Evolutionary conservation across 257 asterid genomes (phyloP), one percentile per base, ranked within the genome.

Genomic region (Coffea canephora): DNA sequence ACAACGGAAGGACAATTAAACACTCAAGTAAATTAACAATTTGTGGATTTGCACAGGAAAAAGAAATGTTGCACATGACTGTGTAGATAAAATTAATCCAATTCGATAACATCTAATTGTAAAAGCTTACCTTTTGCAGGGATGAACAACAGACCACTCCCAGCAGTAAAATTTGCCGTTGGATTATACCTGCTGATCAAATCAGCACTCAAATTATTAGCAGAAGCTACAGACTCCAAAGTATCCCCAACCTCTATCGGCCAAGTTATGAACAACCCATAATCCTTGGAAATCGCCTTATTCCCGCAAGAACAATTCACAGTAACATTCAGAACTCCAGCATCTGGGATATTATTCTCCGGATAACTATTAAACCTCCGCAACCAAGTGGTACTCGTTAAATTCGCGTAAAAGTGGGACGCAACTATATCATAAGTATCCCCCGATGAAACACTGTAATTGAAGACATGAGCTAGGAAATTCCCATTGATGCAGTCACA

Each of bases 221-320:
- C 83, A 4, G 75, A 45, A 10, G 96, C 94, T 54, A 90, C 91
- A 23, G 91, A 75, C 55, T 84, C 72, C 84, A 89, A 77, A 73
- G 74, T 89, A 36, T 95, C 95, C 79, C 86, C 95, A 1, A 8
- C 72, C 83, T 89, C 81, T 80, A 93, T 23, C 64, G 99, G 97
- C 79, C 91, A 95, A 14, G 98, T 93, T 5, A 91, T 69, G 72
- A 95, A 95, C 96, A 95, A 70, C 0, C 98, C 98, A 79, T 87
- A 95, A 34, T 82, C 91, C 75, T 66, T 25, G 23, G 85, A 82
- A 31, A 95, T 87, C 10, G 46, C 39, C 78, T 43, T 70, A 83
- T 93, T 83, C 77, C 99, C 99, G 81, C 99, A 95, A 74, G 91
- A 91, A 76, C 99, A 95, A 73, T 90, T 93, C 81, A 95, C 99